Evolutionary conservation across 805 yeast species (phyloP), one percentile per base, ranked within the genome.

Genomic region (Maudiozyma pseudohumilis): DNA sequence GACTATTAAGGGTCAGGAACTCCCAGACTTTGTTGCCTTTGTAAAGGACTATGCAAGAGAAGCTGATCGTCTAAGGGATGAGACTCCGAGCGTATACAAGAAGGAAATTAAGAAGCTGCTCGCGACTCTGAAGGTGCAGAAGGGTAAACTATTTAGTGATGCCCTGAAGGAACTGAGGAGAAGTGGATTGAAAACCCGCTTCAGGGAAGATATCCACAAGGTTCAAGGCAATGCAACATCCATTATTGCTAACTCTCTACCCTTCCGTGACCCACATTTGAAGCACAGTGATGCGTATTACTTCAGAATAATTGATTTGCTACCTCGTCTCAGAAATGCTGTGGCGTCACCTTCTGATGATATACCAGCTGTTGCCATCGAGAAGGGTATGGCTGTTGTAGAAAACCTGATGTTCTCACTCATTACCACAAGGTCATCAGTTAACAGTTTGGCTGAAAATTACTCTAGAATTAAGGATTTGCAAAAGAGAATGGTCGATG

Each of bases 91-190:
- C 2, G 70, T 64, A 3, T 65, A 69, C 46, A 79, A 72, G 4
- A 85, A 88, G 38, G 94, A 82, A 27, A 77, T 75, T 45, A 86
- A 87, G 61, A 81, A 81, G 54, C 52, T 65, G 1, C 59, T 80
- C 27, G 78, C 87, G 2, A 69, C 85, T 6, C 65, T 92, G 59
- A 83, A 80, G 51, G 70, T 79, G n/a, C 89, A 85, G 50, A 92
- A 92, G 60, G 68, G 78, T 42, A 81, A 80, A 46, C 59, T 87
- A 6, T 63, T 94, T 38, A 81, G 92, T 60, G 85, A 79, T 40
- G 72, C 87, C 0, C 60, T 92, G 42, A 76, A 77, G 44, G 92
- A 84, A 46, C 62, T 89, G 38, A 73, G 76, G 53, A 64, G 77
- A 40, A 74, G 84, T 53, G 99, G 99, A 1, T 59, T 92, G 46